Evolutionary conservation across 208 protist species (phyloP), one percentile per base, ranked within the genome.

Genomic region (Acanthamoeba sp.): DNA sequence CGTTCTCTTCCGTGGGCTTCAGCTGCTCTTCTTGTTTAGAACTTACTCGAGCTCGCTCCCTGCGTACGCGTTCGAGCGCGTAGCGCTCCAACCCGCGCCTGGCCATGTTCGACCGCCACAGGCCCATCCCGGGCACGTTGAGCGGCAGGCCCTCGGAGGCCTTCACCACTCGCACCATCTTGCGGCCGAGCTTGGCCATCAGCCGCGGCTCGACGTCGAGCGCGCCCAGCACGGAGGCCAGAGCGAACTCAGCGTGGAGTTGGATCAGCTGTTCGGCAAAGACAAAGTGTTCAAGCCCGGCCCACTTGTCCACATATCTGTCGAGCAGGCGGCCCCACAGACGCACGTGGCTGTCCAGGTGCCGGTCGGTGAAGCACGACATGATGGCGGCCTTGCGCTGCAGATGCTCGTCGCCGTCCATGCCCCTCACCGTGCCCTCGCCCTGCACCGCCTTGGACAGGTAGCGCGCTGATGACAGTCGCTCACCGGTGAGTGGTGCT

Each of bases 81-180:
- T 12, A n/a, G 27, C 59, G 59, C 29, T 69, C 59, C 12, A 69
- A n/a, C 9, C 9, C n/a, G 59, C 59, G 59, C 9, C 59, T n/a
- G 59, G 59, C 59, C 59, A 34, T 69, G 34, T 82, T 82, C 36
- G 73, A 82, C 73, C 42, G 73, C 34, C 73, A 50, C 34, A 82
- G 24, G 73, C 73, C 73, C 38, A 50, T 42, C 1, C 34, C 73
- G 27, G 34, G 38, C 3, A 82, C 73, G 73, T 42, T 42, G 73
- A 82, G 42, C 22, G 42, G 34, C 34, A 50, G 4, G 36, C 27
- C 73, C 38, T 50, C 73, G 42, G 24, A 38, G 24, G 24, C 24
- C 73, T 82, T 50, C 22, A 82, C 29, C 20, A 48, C 42, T 2
- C 42, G 73, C 34, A 48, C 36, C 73, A 82, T 24, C 34, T 48